Evolutionary conservation across 179 eudicot genomes (phyloP), one percentile per base, ranked within the genome.

Genomic region (Beta macrorhiza): DNA sequence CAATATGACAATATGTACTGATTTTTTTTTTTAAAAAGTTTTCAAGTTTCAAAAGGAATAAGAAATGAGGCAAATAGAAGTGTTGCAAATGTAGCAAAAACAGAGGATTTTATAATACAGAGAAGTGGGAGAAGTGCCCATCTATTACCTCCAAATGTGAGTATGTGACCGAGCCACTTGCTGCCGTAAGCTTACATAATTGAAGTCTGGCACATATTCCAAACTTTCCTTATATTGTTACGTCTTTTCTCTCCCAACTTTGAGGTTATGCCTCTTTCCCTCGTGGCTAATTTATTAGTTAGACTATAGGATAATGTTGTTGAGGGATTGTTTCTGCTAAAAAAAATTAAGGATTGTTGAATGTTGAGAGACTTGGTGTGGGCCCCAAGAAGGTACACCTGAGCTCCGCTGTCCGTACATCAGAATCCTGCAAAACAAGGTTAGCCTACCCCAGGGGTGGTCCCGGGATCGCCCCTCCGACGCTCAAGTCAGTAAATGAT

Each of bases 201-300:
- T 67, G 68, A 67, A 64, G 42, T 45, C 53, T 51, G 80, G 77
- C 86, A 80, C 51, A 80, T 80, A 51, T 15, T 80, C 76, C 86
- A 80, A 69, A 29, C 12, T 77, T 77, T 67, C 14, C 45, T 70
- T 25, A 20, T 7, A 3, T 37, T 61, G 57, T 67, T 13, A 0
- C 12, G 20, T 83, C 49, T 29, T 75, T 75, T 70, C 58, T 22
- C 75, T 80, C 81, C 81, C 81, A 72, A 0, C 55, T 65, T 77
- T 51, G 20, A 78, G 83, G 82, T 77, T 56, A 44, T 47, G 56
- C 22, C 29, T 37, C 61, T 13, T 67, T 22, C 56, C n/a, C 22
- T 13, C 7, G 5, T 14, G 68, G 44, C 49, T n/a, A 58, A 37
- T 42, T 67, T 32, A 62, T 65, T 65, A 13, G 5, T 57, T 69